Evolutionary conservation across 495 filamentous ascomycete species (phyloP), one percentile per base, ranked within the genome.

Genomic region (Cryomyces minteri): DNA sequence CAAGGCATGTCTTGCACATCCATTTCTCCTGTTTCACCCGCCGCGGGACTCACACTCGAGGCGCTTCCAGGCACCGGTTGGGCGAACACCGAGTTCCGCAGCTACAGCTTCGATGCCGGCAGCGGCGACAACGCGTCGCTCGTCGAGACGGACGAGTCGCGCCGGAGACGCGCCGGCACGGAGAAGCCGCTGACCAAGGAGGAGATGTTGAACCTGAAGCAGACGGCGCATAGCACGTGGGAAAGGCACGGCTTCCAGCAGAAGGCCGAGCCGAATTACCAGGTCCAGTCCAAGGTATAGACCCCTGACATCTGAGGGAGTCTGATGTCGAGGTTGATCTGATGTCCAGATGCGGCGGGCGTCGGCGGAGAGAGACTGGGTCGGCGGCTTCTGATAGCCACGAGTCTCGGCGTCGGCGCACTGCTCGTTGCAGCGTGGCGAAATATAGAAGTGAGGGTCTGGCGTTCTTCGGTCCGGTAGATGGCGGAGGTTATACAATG

Each of bases 31-130:
- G 18, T 25, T 25, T 25, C 18, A 25, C 18, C 18, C 18, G 18
- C 18, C 18, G 18, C 18, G 18, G 18, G 18, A 25, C 18, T 25
- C 18, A 25, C 18, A 25, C 41, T 44, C 9, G 12, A 40, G 30
- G 33, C 5, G 31, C 37, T 14, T 41, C 32, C 39, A 68, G 80
- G 84, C 31, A 92, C 86, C 0, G 84, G 83, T 12, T 94, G 88
- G 88, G 51, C 52, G 7, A 94, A 95, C 60, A 80, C 79, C 8
- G 87, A 94, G 62, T 82, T 70, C 56, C 76, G 88, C 42, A 76
- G 73, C 6, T 95, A 80, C 59, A 61, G 61, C 31, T 93, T 92
- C 64, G 63, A 46, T 12, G 9, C 61, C 4, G 68, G 76, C 28
- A 66, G 70, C 36, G 63, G 67, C 41, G 73, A 78, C 43, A 71